Evolutionary conservation across 495 filamentous ascomycete genomes (phyloP).

Genomic region (Neurospora discreta): DNA sequence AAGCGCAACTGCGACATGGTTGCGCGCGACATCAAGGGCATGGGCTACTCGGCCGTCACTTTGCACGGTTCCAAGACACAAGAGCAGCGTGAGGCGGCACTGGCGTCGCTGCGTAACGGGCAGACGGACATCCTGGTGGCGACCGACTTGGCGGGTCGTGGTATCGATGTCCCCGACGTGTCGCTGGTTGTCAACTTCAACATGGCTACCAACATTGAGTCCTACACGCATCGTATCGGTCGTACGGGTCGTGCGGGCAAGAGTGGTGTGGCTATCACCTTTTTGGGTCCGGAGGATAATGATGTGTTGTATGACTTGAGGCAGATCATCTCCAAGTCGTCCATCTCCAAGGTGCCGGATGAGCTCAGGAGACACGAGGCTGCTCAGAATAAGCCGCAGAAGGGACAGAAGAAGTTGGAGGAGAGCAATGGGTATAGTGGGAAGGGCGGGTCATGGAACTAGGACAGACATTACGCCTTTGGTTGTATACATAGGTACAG

Average conservation of each 20-base stretch:
- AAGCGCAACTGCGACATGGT: slow-evolving; percentile 98
- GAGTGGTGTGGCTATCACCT: slow-evolving; percentile 93
- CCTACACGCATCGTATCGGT: slow-evolving; percentile 95
- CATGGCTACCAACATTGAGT: slow-evolving; percentile 90
- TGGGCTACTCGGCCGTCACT: slow-evolving; percentile 85
- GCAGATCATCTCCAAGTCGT: slow-evolving; percentile 90
- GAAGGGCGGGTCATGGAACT: slow-evolving; percentile 21
- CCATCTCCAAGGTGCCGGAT: slow-evolving; percentile 82
- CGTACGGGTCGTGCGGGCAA: slow-evolving; percentile 97
- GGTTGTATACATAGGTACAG: too few relatives aligned
- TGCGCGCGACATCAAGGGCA: slow-evolving; percentile 87
- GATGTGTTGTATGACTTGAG: slow-evolving; percentile 95
- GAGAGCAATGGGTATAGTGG: slow-evolving; percentile 19
- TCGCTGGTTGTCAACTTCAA: slow-evolving; percentile 97
- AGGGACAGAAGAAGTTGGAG: slow-evolving; percentile 23
- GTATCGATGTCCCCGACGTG: slow-evolving; percentile 97
- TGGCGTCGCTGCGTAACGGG: slow-evolving; percentile 75
- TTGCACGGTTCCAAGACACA: slow-evolving; percentile 94
- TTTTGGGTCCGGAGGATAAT: slow-evolving; percentile 83
- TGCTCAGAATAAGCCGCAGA: slow-evolving; percentile 62
- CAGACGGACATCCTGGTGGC: slow-evolving; percentile 84
- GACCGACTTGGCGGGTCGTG: slow-evolving; percentile 90
- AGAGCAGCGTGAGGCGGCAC: slow-evolving; percentile 90
- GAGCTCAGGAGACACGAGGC: slow-evolving; percentile 90
- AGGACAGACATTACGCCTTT: background rate